Base-by-base conservation (phyloP, 352 stramenopile species). In the Phytophthora capsici region DNA sequence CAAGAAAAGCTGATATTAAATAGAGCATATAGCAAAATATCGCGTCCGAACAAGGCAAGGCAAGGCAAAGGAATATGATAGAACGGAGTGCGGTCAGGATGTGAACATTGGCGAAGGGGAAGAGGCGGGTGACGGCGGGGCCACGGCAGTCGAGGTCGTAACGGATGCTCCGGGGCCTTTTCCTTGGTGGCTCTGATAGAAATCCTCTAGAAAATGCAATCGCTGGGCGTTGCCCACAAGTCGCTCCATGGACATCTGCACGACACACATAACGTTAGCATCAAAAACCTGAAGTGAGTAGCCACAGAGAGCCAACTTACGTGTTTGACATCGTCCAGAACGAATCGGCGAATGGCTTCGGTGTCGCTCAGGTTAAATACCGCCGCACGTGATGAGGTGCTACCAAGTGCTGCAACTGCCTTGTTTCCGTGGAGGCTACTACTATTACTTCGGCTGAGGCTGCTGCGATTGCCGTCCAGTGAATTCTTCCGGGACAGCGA, bases 181-280 rank as follows among this genome's bases (percentile, higher is more conserved):
- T 49, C 44, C 48, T 54, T 71, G 64, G 30, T 59, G 67, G 48
- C 64, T 73, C 49, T 77, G 69, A 44, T 85, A 89, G 23, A 86
- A 70, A 22, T 82, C 71, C 62, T 93, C 87, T 44, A 95, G 67
- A 57, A 84, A 91, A 46, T 86, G 73, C 49, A 93, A 77, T 16
- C 85, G 84, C 59, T 89, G 86, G 41, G 83, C 83, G 47, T 93
- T 80, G 20, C 78, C 66, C n/a, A 94, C 82, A 22, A 94, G 78
- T 30, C 84, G 79, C 48, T 91, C 84, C 62, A 94, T 89, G 30
- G 84, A 91, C 70, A 94, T 91, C 80, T 92, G 37, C 36, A 9
- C 14, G 4, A 9, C 9, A 13, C 1, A 12, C 59, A 23, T 17
- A 57, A 45, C 38, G 23, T 51, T 17, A 67, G n/a, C 52, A 55